These are phyloP conservation scores for Lepraria neglecta DNA, from an alignment of 495 filamentous ascomycete species.

Conservation along the genomic window DNA sequence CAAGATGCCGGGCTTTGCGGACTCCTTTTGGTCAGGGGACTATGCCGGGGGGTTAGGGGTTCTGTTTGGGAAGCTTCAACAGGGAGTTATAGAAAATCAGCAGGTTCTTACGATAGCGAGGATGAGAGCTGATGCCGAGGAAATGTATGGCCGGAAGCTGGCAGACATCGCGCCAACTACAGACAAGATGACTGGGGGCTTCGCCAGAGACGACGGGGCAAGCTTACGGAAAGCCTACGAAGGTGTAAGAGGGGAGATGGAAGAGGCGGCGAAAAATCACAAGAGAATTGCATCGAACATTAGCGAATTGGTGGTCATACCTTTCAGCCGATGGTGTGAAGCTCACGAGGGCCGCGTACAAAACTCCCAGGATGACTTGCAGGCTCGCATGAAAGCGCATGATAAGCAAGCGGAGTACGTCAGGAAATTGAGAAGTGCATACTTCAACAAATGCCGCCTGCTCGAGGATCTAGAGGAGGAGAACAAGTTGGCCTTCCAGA, in stretches of 20 bases:
- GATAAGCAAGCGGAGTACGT: slow-evolving; percentile 85
- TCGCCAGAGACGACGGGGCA: slow-evolving; percentile 88
- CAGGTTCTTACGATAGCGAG: slow-evolving; percentile 86
- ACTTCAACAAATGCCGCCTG: slow-evolving; percentile 97
- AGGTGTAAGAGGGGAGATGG: slow-evolving; percentile 90
- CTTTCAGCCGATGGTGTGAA: slow-evolving; percentile 92
- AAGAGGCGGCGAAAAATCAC: slow-evolving; percentile 82
- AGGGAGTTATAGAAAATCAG: slow-evolving; percentile 90
- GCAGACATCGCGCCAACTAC: slow-evolving; percentile 76
- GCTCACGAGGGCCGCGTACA: slow-evolving; percentile 85
- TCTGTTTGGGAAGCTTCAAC: slow-evolving; percentile 93
- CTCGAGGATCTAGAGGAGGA: slow-evolving; percentile 97
- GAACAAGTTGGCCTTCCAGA: slow-evolving; percentile 95
- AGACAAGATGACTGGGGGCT: slow-evolving; percentile 77
- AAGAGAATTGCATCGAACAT: slow-evolving; percentile 94
- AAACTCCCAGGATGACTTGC: slow-evolving; percentile 89
- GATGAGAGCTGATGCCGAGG: slow-evolving; percentile 94
- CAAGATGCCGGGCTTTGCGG: slow-evolving; percentile 78
- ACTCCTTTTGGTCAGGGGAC: slow-evolving; percentile 93
- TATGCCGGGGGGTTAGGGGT: slow-evolving; percentile 92
- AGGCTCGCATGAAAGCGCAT: slow-evolving; percentile 79
- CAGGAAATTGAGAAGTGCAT: slow-evolving; percentile 86
- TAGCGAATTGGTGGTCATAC: slow-evolving; percentile 86
- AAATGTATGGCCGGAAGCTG: slow-evolving; percentile 74
- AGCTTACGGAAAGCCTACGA: slow-evolving; percentile 97